Percentiles rank a stretch among this genome's conserved stretches.
Evolutionary conservation across 2,329 filamentous ascomycete species (phyloP).

Genomic region (Phialophora verrucosa): DNA sequence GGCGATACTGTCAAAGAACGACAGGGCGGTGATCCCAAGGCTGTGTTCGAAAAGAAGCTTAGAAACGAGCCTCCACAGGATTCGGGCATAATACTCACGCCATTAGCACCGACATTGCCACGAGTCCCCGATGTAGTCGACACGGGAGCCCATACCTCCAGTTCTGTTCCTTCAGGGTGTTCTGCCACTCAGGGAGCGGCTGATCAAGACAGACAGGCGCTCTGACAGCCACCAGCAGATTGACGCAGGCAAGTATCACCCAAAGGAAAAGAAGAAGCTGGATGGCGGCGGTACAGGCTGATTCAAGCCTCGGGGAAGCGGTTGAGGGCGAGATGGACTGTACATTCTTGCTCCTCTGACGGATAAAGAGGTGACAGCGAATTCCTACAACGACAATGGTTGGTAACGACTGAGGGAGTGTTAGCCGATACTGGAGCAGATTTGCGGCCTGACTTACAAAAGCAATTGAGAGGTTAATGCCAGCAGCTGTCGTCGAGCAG

Average conservation of each 20-base stretch:
- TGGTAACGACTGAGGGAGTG: slow-evolving; percentile 21
- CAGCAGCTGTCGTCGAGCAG: slow-evolving; percentile 26
- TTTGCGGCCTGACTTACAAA: slow-evolving; percentile 21
- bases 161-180: slow-evolving; percentile 19
- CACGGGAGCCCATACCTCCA: slow-evolving; percentile 32
- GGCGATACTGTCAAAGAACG: slow-evolving; percentile 21
- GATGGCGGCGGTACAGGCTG: slow-evolving; percentile 14
- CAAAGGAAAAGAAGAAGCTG: slow-evolving; percentile 29
- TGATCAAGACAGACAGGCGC: slow-evolving; percentile 27
- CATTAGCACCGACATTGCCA: slow-evolving; percentile 29
- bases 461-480: slow-evolving; percentile 30
- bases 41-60: slow-evolving; percentile 5
- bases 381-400: slow-evolving; percentile 22
- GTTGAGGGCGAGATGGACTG: slow-evolving; percentile 24
- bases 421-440: not conserved
- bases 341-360: slow-evolving; percentile 14
- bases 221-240: slow-evolving; percentile 28
- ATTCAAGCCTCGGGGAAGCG: slow-evolving; percentile 23
- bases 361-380: slow-evolving; percentile 27
- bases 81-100: slow-evolving; percentile 21
- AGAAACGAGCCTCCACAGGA: not conserved
- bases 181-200: slow-evolving; percentile 19
- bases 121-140: slow-evolving; percentile 27
- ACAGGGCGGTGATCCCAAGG: slow-evolving; percentile 21
- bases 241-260: slow-evolving; percentile 29